Evolutionary conservation across 176 grass and related monocot genomes (phyloP).

Genomic region (Tillandsia fasciculata): DNA sequence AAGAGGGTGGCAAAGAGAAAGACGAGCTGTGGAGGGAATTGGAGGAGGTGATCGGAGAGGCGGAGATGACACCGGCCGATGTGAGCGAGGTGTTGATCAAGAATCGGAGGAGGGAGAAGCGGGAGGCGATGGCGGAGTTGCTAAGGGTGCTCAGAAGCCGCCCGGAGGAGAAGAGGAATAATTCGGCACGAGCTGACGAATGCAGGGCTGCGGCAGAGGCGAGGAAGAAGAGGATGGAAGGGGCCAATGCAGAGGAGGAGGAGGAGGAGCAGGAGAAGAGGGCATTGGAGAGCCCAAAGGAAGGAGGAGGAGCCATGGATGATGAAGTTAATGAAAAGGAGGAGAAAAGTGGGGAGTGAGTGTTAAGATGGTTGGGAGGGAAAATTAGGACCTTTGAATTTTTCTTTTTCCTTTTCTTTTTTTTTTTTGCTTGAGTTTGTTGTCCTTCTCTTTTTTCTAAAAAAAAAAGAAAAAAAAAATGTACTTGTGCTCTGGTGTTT

Average conservation of each 20-base stretch:
- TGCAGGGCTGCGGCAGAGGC: not conserved
- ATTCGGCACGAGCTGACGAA: not conserved
- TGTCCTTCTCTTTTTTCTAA: not conserved
- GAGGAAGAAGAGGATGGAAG: not conserved
- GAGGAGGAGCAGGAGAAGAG: conserved; percentile 70
- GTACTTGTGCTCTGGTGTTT: not conserved
- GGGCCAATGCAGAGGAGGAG: not conserved
- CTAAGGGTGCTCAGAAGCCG: conserved; percentile 26
- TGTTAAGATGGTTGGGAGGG: conserved; percentile 23
- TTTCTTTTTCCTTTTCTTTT: conserved; percentile 7
- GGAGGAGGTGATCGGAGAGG: conserved; percentile 34
- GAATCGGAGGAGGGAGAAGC: conserved; percentile 40
- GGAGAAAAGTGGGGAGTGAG: conserved; percentile 33
- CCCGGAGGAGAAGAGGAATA: conserved; percentile 23
- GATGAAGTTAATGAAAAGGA: conserved; percentile 24
- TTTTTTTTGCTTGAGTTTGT: not conserved
- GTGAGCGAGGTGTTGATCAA: conserved; percentile 89
- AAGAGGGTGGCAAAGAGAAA: not conserved
- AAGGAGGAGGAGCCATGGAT: conserved; percentile 24
- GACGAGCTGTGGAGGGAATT: conserved; percentile 14
- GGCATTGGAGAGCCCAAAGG: conserved; percentile 71
- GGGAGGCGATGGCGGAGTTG: conserved; percentile 31
- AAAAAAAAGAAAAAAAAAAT: not conserved
- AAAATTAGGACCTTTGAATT: conserved; percentile 44
- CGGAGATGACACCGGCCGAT: conserved; percentile 79